These are phyloP conservation scores for Tolypocladium tropicale DNA, from an alignment of 2,329 filamentous ascomycete species.

Conservation along the genomic window DNA sequence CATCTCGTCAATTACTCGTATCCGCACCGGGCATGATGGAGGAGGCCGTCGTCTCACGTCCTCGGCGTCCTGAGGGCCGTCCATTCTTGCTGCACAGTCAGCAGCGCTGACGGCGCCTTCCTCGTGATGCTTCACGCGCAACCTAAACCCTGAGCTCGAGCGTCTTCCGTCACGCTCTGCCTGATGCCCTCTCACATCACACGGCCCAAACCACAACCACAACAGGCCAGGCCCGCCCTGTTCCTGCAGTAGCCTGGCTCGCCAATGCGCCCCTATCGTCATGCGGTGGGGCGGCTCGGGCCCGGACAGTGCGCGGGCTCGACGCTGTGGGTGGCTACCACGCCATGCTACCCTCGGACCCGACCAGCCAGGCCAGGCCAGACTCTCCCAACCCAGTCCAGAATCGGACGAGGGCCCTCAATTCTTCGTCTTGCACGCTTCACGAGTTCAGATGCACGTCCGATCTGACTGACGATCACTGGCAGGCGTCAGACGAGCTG, in stretches of 20 bases:
- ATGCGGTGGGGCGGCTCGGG: constrained; percentile 2
- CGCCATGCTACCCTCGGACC: neutral
- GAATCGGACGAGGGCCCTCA: too few species aligned
- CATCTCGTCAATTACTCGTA: neutral
- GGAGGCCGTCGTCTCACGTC: neutral
- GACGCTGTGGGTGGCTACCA: too few species aligned
- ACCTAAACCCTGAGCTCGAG: too few species aligned
- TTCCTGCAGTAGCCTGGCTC: constrained; percentile 8
- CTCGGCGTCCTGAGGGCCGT: too few species aligned
- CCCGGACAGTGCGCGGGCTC: neutral
- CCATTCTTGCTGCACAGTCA: too few species aligned
- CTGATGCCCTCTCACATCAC: neutral
- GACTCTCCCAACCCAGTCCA: too few species aligned
- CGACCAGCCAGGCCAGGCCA: neutral
- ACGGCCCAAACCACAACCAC: neutral
- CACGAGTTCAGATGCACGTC: neutral
- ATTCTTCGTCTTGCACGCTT: too few species aligned
- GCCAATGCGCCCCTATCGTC: constrained; percentile 4
- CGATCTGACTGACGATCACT: neutral
- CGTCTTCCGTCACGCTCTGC: too few species aligned
- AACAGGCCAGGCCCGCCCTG: constrained; percentile 1
- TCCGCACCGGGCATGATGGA: too few species aligned
- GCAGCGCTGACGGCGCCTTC: neutral
- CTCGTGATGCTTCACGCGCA: neutral
- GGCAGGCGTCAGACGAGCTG: neutral